Base-by-base conservation (phyloP, 1,139 yeast genomes). In the Geotrichum bryndzae region DNA sequence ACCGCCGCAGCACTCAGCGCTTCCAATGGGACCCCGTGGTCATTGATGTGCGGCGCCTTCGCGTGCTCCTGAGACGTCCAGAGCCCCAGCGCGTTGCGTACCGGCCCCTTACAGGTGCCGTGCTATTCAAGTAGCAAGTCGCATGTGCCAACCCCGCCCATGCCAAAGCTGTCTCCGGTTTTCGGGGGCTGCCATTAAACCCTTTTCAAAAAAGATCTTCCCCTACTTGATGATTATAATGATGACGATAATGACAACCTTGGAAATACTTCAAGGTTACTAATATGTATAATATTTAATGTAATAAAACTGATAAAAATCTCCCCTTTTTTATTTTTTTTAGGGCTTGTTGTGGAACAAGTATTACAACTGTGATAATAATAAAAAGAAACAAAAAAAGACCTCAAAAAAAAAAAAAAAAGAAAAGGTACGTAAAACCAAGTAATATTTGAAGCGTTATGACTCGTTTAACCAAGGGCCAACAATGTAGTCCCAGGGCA, bases 21-120 rank as follows among this genome's bases (percentile, higher is more conserved):
- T 35, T 35, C 11, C 10, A 29, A 15, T 58, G 61, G 61, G 61
- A 58, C 50, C 61, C 61, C 8, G 41, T 58, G 18, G 58, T 58
- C 18, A 51, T 58, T 22, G 61, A 58, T 29, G 25, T 54, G 10
- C 45, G 41, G 4, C 51, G 54, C 27, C 45, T 58, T 51, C 45
- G 61, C 25, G 25, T 41, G 29, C 46, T 58, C 18, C 31, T 58
- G 45, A n/a, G 29, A 13, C 38, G 25, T 2, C 61, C 57, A 7
- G 38, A 51, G 29, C 51, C 52, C 10, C 50, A 57, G 3, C 35
- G 57, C 27, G 33, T 45, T 5, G 5, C 18, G 8, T 54, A 38
- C 29, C 57, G 38, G 46, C 61, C 61, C n/a, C 54, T 58, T 3
- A 54, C 61, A 6, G 48, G 60, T 18, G 56, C 53, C 22, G 51